Evolutionary conservation across 495 filamentous ascomycete genomes (phyloP), one percentile per base, ranked within the genome.

Genomic region (Penicillium silybi): DNA sequence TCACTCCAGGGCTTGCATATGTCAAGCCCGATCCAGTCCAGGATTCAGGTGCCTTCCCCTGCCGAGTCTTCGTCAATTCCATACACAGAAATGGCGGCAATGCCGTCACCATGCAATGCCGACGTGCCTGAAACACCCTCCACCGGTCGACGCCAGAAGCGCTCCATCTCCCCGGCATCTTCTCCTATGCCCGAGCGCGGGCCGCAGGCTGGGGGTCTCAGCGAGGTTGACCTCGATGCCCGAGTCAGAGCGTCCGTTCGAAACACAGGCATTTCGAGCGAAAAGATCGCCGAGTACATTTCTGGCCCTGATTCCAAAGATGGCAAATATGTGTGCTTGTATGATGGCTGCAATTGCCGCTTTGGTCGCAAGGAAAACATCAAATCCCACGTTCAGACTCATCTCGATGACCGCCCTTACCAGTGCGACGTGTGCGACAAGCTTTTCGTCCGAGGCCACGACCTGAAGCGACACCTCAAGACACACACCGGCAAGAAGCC

Each of bases 341-440:
- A 81, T 60, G 82, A 86, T 3, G 83, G 83, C 11, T 98, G 93
- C 73, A 75, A 80, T 35, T 92, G 93, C 57, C 80, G 81, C 13
- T 98, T 97, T 63, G 89, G 89, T 11, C 81, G 93, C 43, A 93
- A 95, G 65, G 93, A 98, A 70, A 98, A 98, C 68, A 95, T 96
- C 74, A 95, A 92, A 62, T 92, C 90, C 8, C 93, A 98, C 66
- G 88, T 98, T 39, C 93, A 98, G 68, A 97, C 93, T 1, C 93
- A 98, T 63, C 85, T 98, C 48, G 92, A 92, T 55, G 95, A 97
- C 57, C 81, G 95, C 25, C 95, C 96, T 63, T 98, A 85, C 71
- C 82, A 85, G 61, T 98, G 93, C 65, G 86, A 88, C 44, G 80
- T 85, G 19, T 98, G 93, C 70, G 77, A 84, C 20, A 97, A 97